These are phyloP conservation scores for Haplosporangium sp. DNA, from an alignment of 371 early-diverging fungal species.

Conservation along the genomic window DNA sequence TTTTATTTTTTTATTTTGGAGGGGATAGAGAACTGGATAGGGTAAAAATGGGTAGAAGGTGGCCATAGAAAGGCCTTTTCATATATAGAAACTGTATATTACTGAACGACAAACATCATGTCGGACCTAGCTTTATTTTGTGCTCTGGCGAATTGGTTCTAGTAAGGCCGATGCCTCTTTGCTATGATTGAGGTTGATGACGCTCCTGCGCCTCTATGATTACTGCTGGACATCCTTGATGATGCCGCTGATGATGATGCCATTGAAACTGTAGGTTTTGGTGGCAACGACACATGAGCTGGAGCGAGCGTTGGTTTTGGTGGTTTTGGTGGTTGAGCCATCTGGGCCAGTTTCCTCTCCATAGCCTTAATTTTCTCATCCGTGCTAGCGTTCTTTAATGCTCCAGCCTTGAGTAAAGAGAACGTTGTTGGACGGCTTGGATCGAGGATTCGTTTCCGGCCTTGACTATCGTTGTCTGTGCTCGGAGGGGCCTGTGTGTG, in stretches of 20 bases:
- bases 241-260: not conserved
- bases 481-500: slow-evolving; percentile 42
- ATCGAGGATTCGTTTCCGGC: slow-evolving; percentile 35
- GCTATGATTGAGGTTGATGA: slow-evolving; percentile 4
- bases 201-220: slow-evolving; percentile 18
- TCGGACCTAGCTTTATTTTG: no score
- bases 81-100: no score
- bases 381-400: slow-evolving; percentile 61
- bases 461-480: slow-evolving; percentile 31
- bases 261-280: slow-evolving; percentile 17
- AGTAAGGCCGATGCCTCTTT: slow-evolving; percentile 29
- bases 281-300: slow-evolving; percentile 33
- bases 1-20: no score
- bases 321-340: slow-evolving; percentile 45
- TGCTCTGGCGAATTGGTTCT: not conserved
- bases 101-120: no score
- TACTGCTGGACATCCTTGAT: not conserved
- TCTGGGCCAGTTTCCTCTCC: slow-evolving; percentile 68
- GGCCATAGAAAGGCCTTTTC: no score
- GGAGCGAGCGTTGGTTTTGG: slow-evolving; percentile 10
- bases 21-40: not conserved
- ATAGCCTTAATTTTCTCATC: slow-evolving; percentile 73
- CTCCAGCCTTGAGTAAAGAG: slow-evolving; percentile 45
- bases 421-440: slow-evolving; percentile 46
- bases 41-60: no score